Percentiles rank a stretch among this genome's conserved stretches.
These are phyloP conservation scores for Penicillium sp. DNA, from an alignment of 2,329 filamentous ascomycete genomes.

Conservation along the genomic window DNA sequence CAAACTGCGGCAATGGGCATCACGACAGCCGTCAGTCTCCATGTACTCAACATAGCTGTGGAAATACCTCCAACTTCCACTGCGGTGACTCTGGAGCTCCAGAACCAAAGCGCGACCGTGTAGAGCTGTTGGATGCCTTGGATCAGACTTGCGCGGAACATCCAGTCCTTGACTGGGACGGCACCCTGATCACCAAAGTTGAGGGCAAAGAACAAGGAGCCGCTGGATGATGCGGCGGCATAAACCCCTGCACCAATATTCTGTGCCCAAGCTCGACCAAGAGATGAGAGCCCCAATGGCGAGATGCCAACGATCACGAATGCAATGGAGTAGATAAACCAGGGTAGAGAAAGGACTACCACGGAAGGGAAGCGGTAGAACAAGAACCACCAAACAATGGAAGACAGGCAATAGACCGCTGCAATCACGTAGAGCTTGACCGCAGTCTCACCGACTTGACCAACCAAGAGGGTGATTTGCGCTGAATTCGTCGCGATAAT, in stretches of 20 bases:
- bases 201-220: conserved; percentile 64
- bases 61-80: neutral
- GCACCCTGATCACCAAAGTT: conserved; percentile 65
- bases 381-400: conserved; percentile 61
- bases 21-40: conserved; percentile 9
- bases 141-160: conserved; percentile 57
- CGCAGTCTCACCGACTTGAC: conserved; percentile 59
- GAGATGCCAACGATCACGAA: conserved; percentile 51
- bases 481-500: conserved; percentile 65
- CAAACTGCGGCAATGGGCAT: conserved; percentile 55
- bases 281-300: neutral
- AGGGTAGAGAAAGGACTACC: conserved; percentile 58
- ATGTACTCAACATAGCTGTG: neutral
- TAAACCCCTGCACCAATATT: conserved; percentile 62
- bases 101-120: neutral
- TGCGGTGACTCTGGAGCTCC: neutral
- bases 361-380: conserved; percentile 59
- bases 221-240: conserved; percentile 61
- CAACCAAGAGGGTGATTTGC: conserved; percentile 66
- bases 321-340: conserved; percentile 61
- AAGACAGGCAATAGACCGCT: conserved; percentile 57
- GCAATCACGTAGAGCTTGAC: conserved; percentile 61
- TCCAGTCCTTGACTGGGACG: conserved; percentile 50
- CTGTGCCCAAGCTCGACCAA: conserved; percentile 48
- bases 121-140: neutral